Evolutionary conservation across 1,139 yeast genomes (phyloP), one percentile per base, ranked within the genome.

Genomic region (Kluyveromyces sp.): DNA sequence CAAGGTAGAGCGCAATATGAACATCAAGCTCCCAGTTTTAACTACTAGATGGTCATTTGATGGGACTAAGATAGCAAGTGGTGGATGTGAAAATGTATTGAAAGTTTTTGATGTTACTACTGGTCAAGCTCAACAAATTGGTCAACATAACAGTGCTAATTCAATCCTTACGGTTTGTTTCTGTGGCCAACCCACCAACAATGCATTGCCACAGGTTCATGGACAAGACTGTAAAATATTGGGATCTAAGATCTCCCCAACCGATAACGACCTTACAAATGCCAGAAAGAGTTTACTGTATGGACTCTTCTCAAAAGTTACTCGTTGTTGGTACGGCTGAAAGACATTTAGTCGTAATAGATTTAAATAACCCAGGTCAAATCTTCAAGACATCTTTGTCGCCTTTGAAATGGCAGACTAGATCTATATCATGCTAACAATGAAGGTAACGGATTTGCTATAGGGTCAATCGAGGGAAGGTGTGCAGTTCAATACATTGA

Each of bases 401-500:
- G n/a, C 96, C 97, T 7, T 74, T 92, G 59, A 89, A 89, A 68
- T 84, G 84, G 80, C 97, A 90, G 69, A 89, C 97, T 0, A 74
- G 96, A 52, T 72, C 83, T 3, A 74, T 94, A 3, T 71, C 86
- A 21, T 92, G 98, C 63, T 87, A 83, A 83, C 64, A 90, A 90
- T 6, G 82, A 81, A 53, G 97, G 95, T 7, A 84, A 86, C 58
- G 97, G 97, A 5, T 94, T 78, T 65, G 97, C 96, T 1, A 70
- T 92, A 44, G 97, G 96, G 4, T 84, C 96, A 3, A 80, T 92
- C 45, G 99, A 92, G 68, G 98, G 98, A 28, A 75, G 99, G 56
- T 89, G 97, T 68, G 96, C 96, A n/a, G 83, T 94, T 58, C 96
- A 89, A 61, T 92, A 90, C 65, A 79, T 92, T 46, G 95, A 87